Percentiles rank a stretch among this genome's conserved stretches.
These are phyloP conservation scores for Entomortierella lignicola DNA, from an alignment of 192 early-diverging fungal genomes.

Conservation along the genomic window DNA sequence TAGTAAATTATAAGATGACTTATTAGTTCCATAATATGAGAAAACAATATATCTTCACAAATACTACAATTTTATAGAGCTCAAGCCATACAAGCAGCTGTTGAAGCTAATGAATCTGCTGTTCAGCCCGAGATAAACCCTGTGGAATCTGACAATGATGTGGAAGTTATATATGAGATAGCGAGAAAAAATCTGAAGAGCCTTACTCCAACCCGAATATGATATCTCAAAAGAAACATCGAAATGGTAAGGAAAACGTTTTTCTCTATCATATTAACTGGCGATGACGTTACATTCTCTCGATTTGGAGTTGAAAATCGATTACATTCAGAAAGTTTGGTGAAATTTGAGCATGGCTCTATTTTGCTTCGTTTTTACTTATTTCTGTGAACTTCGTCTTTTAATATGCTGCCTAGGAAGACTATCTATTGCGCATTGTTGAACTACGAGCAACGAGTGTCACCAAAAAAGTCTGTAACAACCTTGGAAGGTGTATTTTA, in stretches of 20 bases:
- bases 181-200: not conserved
- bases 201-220: not conserved
- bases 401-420: not conserved
- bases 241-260: slow-evolving; percentile 2
- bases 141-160: not conserved
- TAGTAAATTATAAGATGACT: no score
- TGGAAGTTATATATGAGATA: not conserved
- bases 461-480: no score
- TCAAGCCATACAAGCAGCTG: not conserved
- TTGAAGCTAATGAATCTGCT: not conserved
- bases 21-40: no score
- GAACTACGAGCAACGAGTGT: no score
- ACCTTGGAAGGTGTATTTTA: no score
- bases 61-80: not conserved
- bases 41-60: no score
- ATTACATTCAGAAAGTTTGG: not conserved
- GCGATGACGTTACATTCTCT: not conserved
- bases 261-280: not conserved
- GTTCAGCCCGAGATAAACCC: not conserved
- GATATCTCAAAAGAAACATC: not conserved
- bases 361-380: not conserved
- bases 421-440: no score
- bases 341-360: not conserved
- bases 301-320: not conserved
- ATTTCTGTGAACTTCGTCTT: not conserved